Percentiles rank a stretch among this genome's conserved stretches.
Conservation (phyloP, 140 eudicot genomes). For the Erigeron philadelphicus region DNA sequence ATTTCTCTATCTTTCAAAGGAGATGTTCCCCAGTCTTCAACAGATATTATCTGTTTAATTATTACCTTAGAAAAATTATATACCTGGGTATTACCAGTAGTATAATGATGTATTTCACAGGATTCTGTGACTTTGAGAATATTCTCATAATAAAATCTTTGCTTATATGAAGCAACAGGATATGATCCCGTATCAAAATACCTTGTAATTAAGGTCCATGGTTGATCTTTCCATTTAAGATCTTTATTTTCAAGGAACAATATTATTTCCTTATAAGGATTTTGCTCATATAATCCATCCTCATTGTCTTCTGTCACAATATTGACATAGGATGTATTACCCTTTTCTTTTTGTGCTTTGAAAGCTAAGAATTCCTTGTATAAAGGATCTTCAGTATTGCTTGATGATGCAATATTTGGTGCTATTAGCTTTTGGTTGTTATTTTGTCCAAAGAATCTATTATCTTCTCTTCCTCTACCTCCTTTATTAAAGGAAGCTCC, state of each 20-base stretch:
- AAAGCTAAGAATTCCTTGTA: not conserved
- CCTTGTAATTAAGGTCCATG: not conserved
- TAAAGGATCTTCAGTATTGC: slow-evolving; percentile 1
- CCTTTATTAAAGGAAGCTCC: too few relatives aligned
- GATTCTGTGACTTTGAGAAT: not conserved
- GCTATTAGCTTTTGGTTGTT: not conserved
- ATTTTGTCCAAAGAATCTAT: not conserved
- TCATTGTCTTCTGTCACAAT: not conserved
- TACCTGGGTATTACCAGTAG: not conserved
- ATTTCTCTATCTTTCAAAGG: not conserved
- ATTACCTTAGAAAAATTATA: not conserved
- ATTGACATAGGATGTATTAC: not conserved
- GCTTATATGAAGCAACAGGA: not conserved
- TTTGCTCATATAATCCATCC: not conserved
- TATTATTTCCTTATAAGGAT: not conserved
- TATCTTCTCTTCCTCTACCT: not conserved
- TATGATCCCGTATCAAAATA: not conserved
- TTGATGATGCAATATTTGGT: not conserved
- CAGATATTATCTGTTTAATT: not conserved
- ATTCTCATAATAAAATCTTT: not conserved
- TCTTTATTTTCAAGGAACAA: not conserved
- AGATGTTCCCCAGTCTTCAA: not conserved
- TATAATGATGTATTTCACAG: not conserved
- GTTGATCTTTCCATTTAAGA: not conserved
- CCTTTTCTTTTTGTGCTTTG: not conserved